Evolutionary conservation across 768 basidiomycete genomes (phyloP).

Genomic region (Cantharellus cinnabarinus): DNA sequence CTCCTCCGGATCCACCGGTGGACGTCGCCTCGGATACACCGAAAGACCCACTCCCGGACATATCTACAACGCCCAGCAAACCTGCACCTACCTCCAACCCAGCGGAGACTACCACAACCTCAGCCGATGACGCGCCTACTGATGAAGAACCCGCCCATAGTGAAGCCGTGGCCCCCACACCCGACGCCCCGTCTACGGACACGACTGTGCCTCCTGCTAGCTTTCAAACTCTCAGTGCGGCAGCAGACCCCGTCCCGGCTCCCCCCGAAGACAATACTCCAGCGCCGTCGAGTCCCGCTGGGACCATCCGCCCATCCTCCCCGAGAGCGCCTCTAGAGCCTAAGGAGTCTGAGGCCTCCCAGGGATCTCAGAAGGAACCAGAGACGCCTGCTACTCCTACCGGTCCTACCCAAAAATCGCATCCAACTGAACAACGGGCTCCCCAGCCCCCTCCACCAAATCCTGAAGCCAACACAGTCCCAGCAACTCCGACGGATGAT

Average conservation of each 20-base stretch:
- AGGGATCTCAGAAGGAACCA: too few relatives aligned
- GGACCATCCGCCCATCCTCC: too few relatives aligned
- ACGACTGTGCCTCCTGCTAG: background rate
- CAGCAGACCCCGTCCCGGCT: background rate
- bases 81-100: background rate
- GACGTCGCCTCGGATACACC: background rate
- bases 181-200: background rate
- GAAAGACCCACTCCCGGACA: background rate
- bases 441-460: too few relatives aligned
- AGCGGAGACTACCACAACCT: too few relatives aligned
- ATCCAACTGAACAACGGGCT: too few relatives aligned
- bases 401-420: too few relatives aligned
- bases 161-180: background rate
- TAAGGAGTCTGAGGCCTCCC: too few relatives aligned
- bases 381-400: too few relatives aligned
- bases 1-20: background rate
- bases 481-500: too few relatives aligned
- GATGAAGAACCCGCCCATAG: background rate
- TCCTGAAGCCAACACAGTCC: too few relatives aligned
- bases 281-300: background rate
- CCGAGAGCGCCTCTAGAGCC: too few relatives aligned
- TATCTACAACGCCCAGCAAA: background rate
- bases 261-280: background rate
- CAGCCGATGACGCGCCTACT: background rate
- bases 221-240: background rate